Base-by-base conservation (phyloP, 768 basidiomycete genomes). In the Tricholoma saponaceum region DNA sequence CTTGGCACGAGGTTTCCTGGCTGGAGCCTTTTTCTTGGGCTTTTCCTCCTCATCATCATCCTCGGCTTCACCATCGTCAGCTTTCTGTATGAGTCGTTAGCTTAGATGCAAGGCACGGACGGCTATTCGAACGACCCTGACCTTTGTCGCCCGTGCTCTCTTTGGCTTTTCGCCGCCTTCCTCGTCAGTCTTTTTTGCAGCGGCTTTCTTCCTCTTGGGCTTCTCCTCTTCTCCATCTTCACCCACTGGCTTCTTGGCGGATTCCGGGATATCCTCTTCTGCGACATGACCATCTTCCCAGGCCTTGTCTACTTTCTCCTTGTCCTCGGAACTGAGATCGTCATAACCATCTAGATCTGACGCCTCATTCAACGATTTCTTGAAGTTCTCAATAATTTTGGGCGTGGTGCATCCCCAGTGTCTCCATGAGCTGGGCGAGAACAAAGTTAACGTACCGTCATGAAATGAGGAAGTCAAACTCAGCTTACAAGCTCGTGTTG, bases 391-490 rank as follows among this genome's bases (percentile, higher is more conserved):
- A 30, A 96, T 64, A 51, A 94, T 83, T 65, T 80, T 84, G 18
- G 77, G 44, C 0, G 92, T 93, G 6, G 82, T 79, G 67, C 94
- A 95, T 18, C 93, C 93, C 92, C 92, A 96, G 66, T 96, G 94
- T 60, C 92, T 84, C 91, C 91, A 96, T 32, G 78, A 70, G 66
- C 90, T 92, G 55, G 25, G 8, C 33, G 54, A 46, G 39, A 8
- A 58, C 41, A 59, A 23, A 44, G 41, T 54, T 44, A 53, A 55
- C 9, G 46, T n/a, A 30, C 7, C 2, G 14, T 28, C 8, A 18
- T 18, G 32, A 55, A 22, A 46, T 32, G 16, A 22, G 44, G 28
- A 43, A 49, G 58, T 37, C 25, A 52, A 26, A 35, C 55, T 52
- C 73, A 77, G 63, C 69, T 64, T 61, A 90, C 90, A 89, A 90